phyloP scores from a whole-genome alignment of 352 stramenopile species.

The Hyaloperonospora brassicae region DNA sequence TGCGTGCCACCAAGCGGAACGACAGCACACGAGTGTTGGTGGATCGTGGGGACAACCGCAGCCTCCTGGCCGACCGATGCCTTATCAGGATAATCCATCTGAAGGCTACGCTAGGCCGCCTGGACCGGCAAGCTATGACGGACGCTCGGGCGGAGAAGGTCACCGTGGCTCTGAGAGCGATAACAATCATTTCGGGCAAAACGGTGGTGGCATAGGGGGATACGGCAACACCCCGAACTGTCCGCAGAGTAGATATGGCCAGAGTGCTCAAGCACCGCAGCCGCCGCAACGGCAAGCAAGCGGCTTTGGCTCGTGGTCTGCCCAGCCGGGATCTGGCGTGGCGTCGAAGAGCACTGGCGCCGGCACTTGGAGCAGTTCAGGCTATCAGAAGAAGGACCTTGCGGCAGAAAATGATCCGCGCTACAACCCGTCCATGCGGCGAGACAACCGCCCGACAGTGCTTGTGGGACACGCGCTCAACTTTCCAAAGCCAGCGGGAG shows the following conservation, averaged over 20 bases:
- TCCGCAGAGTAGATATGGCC: conserved; percentile 15
- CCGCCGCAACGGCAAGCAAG: conserved; percentile 25
- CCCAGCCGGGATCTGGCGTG: conserved; percentile 20
- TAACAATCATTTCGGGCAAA: conserved; percentile 23
- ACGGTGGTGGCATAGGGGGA: conserved; percentile 15
- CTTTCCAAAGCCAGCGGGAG: conserved; percentile 48
- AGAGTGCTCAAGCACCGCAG: conserved; percentile 16
- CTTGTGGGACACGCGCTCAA: conserved; percentile 71
- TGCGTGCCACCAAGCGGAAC: conserved; percentile 18
- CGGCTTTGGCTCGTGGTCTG: conserved; percentile 54
- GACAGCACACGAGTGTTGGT: conserved; percentile 24
- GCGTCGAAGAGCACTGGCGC: conserved; percentile 33
- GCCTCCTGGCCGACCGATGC: conserved; percentile 32
- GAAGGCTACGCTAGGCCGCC: conserved; percentile 9
- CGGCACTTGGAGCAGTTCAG: conserved; percentile 73
- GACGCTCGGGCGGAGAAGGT: conserved; percentile 4
- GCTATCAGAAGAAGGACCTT: conserved; percentile 72
- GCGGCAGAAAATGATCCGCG: conserved; percentile 28
- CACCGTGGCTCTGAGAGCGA: conserved; percentile 15
- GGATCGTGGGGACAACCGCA: conserved; percentile 44
- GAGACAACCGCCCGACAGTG: conserved; percentile 81
- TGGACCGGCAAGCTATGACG: conserved; percentile 10
- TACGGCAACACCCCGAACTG: conserved; percentile 25
- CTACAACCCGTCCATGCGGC: conserved; percentile 40
- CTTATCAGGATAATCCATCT: conserved; percentile 51